Conservation (phyloP, 306 rosid genomes). For the Quercus berberidifolia region DNA sequence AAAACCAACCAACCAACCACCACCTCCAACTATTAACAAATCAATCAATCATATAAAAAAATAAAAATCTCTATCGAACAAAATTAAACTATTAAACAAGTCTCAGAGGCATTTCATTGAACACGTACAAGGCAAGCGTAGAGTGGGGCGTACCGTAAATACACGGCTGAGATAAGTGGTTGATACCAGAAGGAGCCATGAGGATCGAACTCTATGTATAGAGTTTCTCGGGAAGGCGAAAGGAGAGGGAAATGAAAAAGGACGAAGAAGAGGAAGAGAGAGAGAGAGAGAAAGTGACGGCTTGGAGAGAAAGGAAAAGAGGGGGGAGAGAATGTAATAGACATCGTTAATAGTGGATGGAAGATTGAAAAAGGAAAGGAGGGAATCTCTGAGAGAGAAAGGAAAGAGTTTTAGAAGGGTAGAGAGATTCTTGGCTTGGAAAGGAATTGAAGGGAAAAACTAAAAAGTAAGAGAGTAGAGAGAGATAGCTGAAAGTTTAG, state of each 20-base stretch:
- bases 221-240: slow-evolving; percentile 26
- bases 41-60: neutral
- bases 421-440: slow-evolving; percentile 91
- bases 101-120: neutral
- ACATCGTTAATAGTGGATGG: slow-evolving; percentile 54
- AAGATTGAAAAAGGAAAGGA: slow-evolving; percentile 23
- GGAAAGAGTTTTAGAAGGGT: slow-evolving; percentile 28
- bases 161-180: slow-evolving; percentile 82
- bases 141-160: slow-evolving; percentile 59
- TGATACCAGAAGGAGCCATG: slow-evolving; percentile 68
- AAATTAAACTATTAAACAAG: neutral
- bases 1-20: neutral
- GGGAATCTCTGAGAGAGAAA: slow-evolving; percentile 63
- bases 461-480: neutral
- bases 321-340: slow-evolving; percentile 34
- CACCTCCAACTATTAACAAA: neutral
- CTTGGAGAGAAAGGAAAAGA: slow-evolving; percentile 34
- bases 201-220: slow-evolving; percentile 30
- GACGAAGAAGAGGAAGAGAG: slow-evolving; percentile 44
- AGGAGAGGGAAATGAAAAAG: slow-evolving; percentile 15
- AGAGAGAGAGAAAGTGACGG: slow-evolving; percentile 19
- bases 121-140: neutral
- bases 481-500: slow-evolving; percentile 30
- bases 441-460: slow-evolving; percentile 64
- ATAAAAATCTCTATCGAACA: neutral